Evolutionary conservation across 106 monocot genomes (phyloP), one percentile per base, ranked within the genome.

Genomic region (Alisma plantagoaquatica): DNA sequence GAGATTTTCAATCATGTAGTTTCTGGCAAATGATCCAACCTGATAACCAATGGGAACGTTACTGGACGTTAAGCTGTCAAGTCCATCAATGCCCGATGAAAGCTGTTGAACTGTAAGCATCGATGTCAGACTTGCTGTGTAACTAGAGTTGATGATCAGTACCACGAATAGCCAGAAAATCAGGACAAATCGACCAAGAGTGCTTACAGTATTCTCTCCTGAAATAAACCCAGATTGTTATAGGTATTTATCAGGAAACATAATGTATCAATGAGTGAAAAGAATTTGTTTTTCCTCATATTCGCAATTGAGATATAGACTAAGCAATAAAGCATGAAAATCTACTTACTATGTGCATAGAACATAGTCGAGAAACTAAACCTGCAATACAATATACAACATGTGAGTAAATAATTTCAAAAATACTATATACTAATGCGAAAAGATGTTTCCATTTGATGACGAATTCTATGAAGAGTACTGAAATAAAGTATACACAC

Each of bases 301-400:
- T 38, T 38, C 14, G 14, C 14, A 38, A 7, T 38, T 5, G 35
- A 7, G 35, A 38, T 14, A 31, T 31, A 18, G 33, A 2, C 17
- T 5, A 41, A 3, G 23, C 1, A 18, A 33, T 33, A 2, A 3
- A 41, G 23, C 15, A 45, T 0, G 26, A 54, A 26, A 29, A 41
- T 29, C 1, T 19, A 75, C 83, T 69, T 80, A 94, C 93, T 74
- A 60, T 94, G 93, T n/a, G 87, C 80, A 53, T 80, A 94, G 47
- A 94, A 87, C 93, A 94, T 94, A 32, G 93, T 94, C 30, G 93
- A 94, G 72, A 87, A 87, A 54, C 93, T 87, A 62, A 94, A 94
- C 93, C 92, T 92, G 92, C 65, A 79, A 70, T n/a, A n/a, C n/a
- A n/a, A n/a, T n/a, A n/a, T n/a, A n/a, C n/a, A n/a, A n/a, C n/a